Evolutionary conservation across 768 basidiomycete genomes (phyloP), one percentile per base, ranked within the genome.

Genomic region (Leccinum arenicola): DNA sequence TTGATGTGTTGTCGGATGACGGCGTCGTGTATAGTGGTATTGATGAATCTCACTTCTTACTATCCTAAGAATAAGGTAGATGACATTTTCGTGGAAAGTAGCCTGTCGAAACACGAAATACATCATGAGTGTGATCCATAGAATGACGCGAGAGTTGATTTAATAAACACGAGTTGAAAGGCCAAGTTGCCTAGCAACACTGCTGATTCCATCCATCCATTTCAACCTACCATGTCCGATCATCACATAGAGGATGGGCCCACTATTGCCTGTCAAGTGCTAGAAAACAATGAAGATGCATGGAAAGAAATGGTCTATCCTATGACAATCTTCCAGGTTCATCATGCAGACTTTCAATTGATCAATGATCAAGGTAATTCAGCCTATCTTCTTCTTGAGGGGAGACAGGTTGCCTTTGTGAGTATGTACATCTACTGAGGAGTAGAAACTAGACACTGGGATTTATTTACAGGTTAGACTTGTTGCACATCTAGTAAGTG

Each of bases 1-100:
- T 95, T 63, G 91, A 95, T 63, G 72, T 74, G 54, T 79, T 98
- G 54, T 87, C 93, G 80, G 86, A 88, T 54, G 87, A 90, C 1
- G 95, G 95, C 0, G 74, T 82, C 62, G 79, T 95, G 57, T 98
- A 83, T 72, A 88, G 84, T 55, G 92, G 91, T 1, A 82, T 86
- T 43, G 88, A 94, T 66, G 92, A 94, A 61, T 88, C 82, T n/a
- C 91, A 92, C 66, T 89, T 85, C 72, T 75, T 80, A 36, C 69
- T 89, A 9, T 49, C 83, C 84, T 53, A 80, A 66, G 70, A 19
- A 5, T 59, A 35, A 52, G 59, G 27, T 10, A 31, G 14, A 49
- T 21, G 49, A n/a, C 48, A 11, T 45, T 45, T 45, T 19, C 19
- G 43, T 17, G 43, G 19, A 8, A 19, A 45, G 43, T 40, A 10